These are phyloP conservation scores for Rhizodiscina lignyota DNA, from an alignment of 495 filamentous ascomycete genomes.

Conservation along the genomic window DNA sequence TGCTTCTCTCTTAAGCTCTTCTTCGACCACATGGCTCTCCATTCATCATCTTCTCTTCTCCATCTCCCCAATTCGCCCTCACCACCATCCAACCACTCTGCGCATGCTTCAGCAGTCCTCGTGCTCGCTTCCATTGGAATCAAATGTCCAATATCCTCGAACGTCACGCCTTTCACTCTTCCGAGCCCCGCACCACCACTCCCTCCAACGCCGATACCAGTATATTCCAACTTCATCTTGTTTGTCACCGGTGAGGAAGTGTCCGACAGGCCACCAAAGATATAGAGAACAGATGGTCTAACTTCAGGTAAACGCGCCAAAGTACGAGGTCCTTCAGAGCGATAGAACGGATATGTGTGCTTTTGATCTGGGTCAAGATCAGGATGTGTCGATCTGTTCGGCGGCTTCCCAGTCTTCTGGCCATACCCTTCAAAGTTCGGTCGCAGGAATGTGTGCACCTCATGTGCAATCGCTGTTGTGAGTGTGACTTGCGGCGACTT, in stretches of 20 bases:
- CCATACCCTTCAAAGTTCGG: constrained; percentile 12
- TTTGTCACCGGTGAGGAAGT: constrained; percentile 38
- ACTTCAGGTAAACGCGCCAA: constrained; percentile 49
- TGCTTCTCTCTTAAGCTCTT: no score
- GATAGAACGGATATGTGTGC: constrained; percentile 47
- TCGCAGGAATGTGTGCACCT: constrained; percentile 25
- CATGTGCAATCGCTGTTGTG: constrained; percentile 23
- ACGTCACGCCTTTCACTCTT: constrained; percentile 47
- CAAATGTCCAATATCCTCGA: constrained; percentile 61
- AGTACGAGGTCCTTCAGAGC: constrained; percentile 48
- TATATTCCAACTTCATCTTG: constrained; percentile 40
- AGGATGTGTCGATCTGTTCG: constrained; percentile 20
- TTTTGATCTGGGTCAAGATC: constrained; percentile 11
- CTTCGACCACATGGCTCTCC: no score
- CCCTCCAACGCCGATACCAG: constrained; percentile 49
- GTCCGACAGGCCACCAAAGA: constrained; percentile 53
- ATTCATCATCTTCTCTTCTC: no score
- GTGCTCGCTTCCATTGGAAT: constrained; percentile 87
- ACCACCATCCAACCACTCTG: no score
- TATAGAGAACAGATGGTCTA: constrained; percentile 64
- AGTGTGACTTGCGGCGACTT: constrained; percentile 18
- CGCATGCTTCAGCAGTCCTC: no score
- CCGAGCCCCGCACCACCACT: constrained; percentile 48
- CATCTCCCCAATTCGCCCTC: no score
- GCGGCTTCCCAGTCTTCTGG: constrained; percentile 7